phyloP scores from a whole-genome alignment of 1,139 yeast genomes.

The Meyerozyma carpophila region DNA sequence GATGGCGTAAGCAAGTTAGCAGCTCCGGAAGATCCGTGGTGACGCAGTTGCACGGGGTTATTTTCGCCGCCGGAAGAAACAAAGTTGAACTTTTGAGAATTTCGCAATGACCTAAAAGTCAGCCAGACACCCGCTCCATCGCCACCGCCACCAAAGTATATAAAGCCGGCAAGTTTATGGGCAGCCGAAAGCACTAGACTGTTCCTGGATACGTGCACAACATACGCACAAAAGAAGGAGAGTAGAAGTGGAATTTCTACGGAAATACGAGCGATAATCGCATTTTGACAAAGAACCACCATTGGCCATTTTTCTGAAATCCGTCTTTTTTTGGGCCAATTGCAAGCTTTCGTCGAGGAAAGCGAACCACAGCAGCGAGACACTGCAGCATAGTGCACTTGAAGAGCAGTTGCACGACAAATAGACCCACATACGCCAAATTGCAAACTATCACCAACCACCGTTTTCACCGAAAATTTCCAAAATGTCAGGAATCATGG shows the following conservation, averaged over 20 bases:
- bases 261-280: not conserved
- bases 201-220: too few relatives aligned
- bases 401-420: not conserved
- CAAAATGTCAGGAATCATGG: slow-evolving; percentile 42
- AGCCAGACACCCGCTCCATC: not conserved
- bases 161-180: not conserved
- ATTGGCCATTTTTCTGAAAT: not conserved
- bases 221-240: too few relatives aligned
- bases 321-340: not conserved
- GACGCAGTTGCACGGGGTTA: not conserved
- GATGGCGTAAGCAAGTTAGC: not conserved
- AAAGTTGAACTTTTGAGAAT: not conserved
- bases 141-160: not conserved
- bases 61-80: not conserved
- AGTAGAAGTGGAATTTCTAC: not conserved
- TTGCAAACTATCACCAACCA: not conserved
- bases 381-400: too few relatives aligned
- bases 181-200: not conserved
- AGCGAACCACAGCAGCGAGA: too few relatives aligned
- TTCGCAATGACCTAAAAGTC: not conserved
- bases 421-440: not conserved
- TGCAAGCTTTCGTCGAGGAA: too few relatives aligned
- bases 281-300: not conserved
- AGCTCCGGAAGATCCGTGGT: not conserved
- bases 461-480: not conserved